Evolutionary conservation across 1,284 basidiomycete species (phyloP).

Genomic region (Ceratobasidium sp.): DNA sequence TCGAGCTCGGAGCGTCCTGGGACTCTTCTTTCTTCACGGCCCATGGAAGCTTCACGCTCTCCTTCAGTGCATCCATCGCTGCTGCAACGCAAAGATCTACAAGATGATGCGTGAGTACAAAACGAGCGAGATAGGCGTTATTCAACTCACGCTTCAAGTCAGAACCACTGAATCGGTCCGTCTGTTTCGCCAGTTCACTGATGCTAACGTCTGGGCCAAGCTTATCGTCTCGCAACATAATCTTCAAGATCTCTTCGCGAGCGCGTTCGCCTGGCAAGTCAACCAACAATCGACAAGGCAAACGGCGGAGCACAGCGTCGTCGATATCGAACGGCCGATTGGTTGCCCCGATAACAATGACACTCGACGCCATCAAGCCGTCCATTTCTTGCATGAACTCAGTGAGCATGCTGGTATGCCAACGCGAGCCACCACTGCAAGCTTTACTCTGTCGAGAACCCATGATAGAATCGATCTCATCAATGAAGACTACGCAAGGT

Average conservation of each 20-base stretch:
- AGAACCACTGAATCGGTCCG: slow-evolving; percentile 92
- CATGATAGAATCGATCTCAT: slow-evolving; percentile 43
- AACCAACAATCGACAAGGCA: slow-evolving; percentile 41
- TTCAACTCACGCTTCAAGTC: slow-evolving; percentile 86
- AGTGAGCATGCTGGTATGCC: slow-evolving; percentile 89
- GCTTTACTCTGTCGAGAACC: slow-evolving; percentile 9
- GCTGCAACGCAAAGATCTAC: slow-evolving; percentile 91
- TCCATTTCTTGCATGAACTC: slow-evolving; percentile 63
- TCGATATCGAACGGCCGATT: slow-evolving; percentile 45
- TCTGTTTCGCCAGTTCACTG: slow-evolving; percentile 74
- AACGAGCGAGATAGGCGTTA: not conserved
- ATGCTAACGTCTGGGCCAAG: slow-evolving; percentile 78
- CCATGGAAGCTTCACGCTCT: slow-evolving; percentile 85
- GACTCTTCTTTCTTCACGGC: slow-evolving; percentile 7
- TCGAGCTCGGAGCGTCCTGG: not conserved
- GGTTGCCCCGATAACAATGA: slow-evolving; percentile 38
- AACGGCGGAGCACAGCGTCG: slow-evolving; percentile 40
- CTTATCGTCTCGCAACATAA: slow-evolving; percentile 71
- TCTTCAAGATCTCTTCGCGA: slow-evolving; percentile 38
- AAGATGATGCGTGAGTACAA: slow-evolving; percentile 30
- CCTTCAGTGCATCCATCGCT: slow-evolving; percentile 90
- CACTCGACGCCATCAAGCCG: slow-evolving; percentile 33
- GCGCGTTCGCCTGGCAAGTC: slow-evolving; percentile 34
- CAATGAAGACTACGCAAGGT: slow-evolving; percentile 44
- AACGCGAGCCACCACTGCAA: not conserved